phyloP scores from a whole-genome alignment of 495 filamentous ascomycete species.

The Aspergillus bertholletiae region DNA sequence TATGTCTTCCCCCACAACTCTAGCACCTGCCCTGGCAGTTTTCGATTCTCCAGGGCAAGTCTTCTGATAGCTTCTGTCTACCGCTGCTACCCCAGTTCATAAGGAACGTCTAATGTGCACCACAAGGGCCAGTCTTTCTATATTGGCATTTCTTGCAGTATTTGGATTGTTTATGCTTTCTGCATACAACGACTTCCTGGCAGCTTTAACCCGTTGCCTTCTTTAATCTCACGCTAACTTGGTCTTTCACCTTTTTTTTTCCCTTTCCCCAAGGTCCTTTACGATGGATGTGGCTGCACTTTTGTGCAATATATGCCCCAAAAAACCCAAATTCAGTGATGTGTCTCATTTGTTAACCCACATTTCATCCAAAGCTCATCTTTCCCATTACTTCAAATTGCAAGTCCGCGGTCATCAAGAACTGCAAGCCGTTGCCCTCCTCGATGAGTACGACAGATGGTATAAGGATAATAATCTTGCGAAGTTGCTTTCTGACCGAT shows the following conservation, averaged over 20 bases:
- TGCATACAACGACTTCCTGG: slow-evolving; percentile 15
- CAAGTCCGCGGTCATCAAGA: slow-evolving; percentile 62
- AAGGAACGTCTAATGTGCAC: background rate
- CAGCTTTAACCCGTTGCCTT: slow-evolving; percentile 28
- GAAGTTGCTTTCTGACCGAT: slow-evolving; percentile 63
- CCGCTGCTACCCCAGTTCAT: slow-evolving; percentile 7
- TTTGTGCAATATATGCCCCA: slow-evolving; percentile 75
- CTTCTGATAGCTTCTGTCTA: slow-evolving; percentile 2
- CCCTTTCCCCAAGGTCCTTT: slow-evolving; percentile 8
- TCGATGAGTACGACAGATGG: slow-evolving; percentile 68
- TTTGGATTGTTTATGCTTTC: slow-evolving; percentile 10
- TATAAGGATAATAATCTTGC: slow-evolving; percentile 61
- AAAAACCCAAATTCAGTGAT: slow-evolving; percentile 77
- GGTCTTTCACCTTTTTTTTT: slow-evolving; percentile 4
- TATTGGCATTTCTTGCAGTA: slow-evolving; percentile 16
- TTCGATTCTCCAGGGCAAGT: slow-evolving; percentile 7
- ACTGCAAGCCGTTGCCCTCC: slow-evolving; percentile 36
- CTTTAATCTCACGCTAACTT: slow-evolving; percentile 11
- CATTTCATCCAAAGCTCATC: slow-evolving; percentile 78
- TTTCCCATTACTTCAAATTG: slow-evolving; percentile 70
- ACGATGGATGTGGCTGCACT: slow-evolving; percentile 58
- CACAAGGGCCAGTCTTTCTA: slow-evolving; percentile 16
- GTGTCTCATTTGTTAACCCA: slow-evolving; percentile 87
- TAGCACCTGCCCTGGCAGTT: slow-evolving; percentile 7
- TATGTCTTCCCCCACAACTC: background rate